Base-by-base conservation (phyloP, 2,329 filamentous ascomycete species). In the Rhynchosporium agropyri region DNA sequence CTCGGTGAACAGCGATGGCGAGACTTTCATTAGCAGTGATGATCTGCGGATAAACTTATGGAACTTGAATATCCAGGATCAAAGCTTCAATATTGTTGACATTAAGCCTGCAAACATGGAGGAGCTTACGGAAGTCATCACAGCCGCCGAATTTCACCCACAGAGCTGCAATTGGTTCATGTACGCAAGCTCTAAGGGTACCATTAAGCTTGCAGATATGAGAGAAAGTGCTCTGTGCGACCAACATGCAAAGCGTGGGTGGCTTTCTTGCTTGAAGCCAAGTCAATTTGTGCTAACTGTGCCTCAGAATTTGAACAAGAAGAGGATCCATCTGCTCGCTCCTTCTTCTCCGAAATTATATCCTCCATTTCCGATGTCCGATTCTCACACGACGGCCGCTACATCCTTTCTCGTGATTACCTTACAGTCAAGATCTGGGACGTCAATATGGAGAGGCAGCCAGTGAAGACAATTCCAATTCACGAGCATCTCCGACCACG, bases 31-130 rank as follows among this genome's bases (percentile, higher is more conserved):
- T 79, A 97, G 93, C 81, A 97, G 93, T 76, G 95, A 99, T 76
- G 95, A 99, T 76, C 81, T 99, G 67, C 89, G 95, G 67, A 96
- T 99, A 82, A 99, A 99, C 77, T 82, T 99, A 62, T 99, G 95
- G 95, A 98, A 99, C 76, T 83, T 98, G 71, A 98, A 98, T 78
- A 99, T 99, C 68, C 95, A 99, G 77, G 94, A 98, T 72, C 94
- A 98, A 79, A 98, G 95, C 81, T 99, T 99, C 85, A 99, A 99
- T 79, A 99, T 99, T 75, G 95, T 99, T 66, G 95, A 99, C 77
- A 99, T 99, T 83, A 99, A 99, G 79, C 95, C 95, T 8, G 95
- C 95, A 46, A 99, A 99, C 77, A 99, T 99, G 95, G 95, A 99
- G 79, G 95, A 99, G 80, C 83, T 99, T 68, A 99, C 95, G 0